Evolutionary conservation across 495 filamentous ascomycete genomes (phyloP), one percentile per base, ranked within the genome.

Genomic region (Barbatosphaeria neglecta): DNA sequence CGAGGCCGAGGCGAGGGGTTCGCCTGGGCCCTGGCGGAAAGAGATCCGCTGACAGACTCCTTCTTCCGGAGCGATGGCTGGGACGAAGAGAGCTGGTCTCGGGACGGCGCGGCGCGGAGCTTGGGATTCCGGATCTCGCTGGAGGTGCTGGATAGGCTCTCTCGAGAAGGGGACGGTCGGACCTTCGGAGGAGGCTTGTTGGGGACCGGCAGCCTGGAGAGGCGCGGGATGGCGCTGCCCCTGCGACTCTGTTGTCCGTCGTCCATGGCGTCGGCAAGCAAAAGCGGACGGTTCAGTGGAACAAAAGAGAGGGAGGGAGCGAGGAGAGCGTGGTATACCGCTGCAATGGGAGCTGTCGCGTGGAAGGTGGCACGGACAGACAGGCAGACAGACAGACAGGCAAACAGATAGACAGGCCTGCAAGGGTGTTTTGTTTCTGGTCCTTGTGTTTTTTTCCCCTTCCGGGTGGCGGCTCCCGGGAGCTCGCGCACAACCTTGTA

Each of bases 31-130:
- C 50, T 22, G 4, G 49, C 31, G 1, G 46, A 6, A 4, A 41
- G 44, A 10, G 19, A 41, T 33, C 35, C 49, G 55, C 11, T 42
- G 18, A 11, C 55, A 51, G 22, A 18, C 41, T 41, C 39, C 19
- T 18, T 24, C 20, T 24, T 41, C 10, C 9, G 51, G n/a, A 28
- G 42, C 13, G 38, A 22, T 37, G 49, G 16, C 19, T 24, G 54
- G n/a, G n/a, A n/a, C 10, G 62, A 41, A 17, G 55, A 51, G 16
- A 74, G 45, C 40, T 63, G 68, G 45, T 72, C 69, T 45, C 57
- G 63, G 8, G 70, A 74, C 28, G 66, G 45, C 4, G 66, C 37
- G 2, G 69, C 23, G 23, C 70, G 65, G 7, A 74, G 49, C 37
- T 64, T 65, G 10, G 68, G 64, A 48, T 64, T 66, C 45, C 61